Conservation (phyloP, 495 filamentous ascomycete genomes). For the Penicillium bovifimosum region DNA sequence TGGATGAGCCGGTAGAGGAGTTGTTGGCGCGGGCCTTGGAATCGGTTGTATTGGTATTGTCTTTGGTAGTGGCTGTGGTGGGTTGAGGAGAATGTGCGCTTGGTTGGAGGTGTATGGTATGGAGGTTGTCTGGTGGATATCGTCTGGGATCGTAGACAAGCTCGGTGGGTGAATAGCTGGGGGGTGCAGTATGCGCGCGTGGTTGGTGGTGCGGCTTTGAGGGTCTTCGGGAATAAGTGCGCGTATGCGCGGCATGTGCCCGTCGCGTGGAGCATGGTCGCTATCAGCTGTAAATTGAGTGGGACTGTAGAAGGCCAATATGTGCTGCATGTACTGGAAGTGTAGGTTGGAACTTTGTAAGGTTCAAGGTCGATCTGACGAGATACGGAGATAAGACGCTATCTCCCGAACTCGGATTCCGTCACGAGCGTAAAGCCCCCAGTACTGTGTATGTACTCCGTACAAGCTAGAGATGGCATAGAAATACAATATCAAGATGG, state of each 20-base stretch:
- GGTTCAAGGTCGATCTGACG: not conserved
- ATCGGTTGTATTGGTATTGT: constrained; percentile 29
- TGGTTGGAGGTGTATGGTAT: not conserved
- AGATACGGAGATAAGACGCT: constrained; percentile 17
- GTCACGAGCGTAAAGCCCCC: too few species aligned
- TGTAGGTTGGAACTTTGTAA: too few species aligned
- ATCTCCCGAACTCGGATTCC: too few species aligned
- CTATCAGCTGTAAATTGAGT: too few species aligned
- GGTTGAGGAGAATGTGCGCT: constrained; percentile 17
- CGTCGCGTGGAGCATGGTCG: constrained; percentile 4
- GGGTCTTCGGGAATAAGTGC: not conserved
- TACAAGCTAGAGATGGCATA: too few species aligned
- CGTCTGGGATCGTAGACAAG: not conserved
- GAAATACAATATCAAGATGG: too few species aligned
- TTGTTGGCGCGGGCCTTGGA: constrained; percentile 18
- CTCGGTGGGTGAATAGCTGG: too few species aligned
- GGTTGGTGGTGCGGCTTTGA: not conserved
- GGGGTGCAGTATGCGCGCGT: not conserved
- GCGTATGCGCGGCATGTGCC: constrained; percentile 3
- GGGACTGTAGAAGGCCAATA: too few species aligned
- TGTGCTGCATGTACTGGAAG: too few species aligned
- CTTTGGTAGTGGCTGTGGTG: constrained; percentile 5
- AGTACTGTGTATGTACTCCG: too few species aligned
- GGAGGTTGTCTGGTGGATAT: not conserved
- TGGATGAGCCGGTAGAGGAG: constrained; percentile 13